Base-by-base conservation (phyloP, 176 grass and related monocot species). In the Oryza meyeriana region DNA sequence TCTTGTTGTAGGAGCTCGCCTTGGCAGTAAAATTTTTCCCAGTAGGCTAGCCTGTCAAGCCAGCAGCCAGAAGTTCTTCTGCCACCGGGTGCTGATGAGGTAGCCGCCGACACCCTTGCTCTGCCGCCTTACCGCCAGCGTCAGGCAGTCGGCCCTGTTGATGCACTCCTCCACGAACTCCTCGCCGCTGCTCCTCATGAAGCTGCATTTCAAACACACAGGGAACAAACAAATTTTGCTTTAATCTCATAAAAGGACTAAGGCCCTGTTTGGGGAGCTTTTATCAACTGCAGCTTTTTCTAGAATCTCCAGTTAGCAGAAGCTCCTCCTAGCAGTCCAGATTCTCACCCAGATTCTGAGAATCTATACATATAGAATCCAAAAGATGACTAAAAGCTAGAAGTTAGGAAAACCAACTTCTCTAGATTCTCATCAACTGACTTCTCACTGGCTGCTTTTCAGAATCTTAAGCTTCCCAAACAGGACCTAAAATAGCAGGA, bases 1-100 rank as follows among this genome's bases (percentile, higher is more conserved):
- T 55, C 50, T 55, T 55, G 20, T 55, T 1, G 17, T 52, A 52
- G 50, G 4, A 26, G 59, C 52, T 71, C 17, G 74, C 66, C 69
- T 48, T 57, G 30, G 64, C 20, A 2, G 69, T 61, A 76, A 89
- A 32, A 13, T 41, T 41, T 42, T 2, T 61, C 68, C 59, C 7
- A 36, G 78, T 36, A 61, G n/a, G 24, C 74, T 40, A 9, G 28
- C 0, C 3, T 12, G 58, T 81, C 81, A 95, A 58, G 92, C 95
- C 25, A 94, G 87, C 67, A 98, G 86, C 95, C 95, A 94, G 85
- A 98, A 98, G 86, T 98, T 91, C 95, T 98, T 98, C 85, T 98
- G 95, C 95, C 95, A 89, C 78, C 90, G 87, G 71, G 88, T 94
- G 87, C 92, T 94, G 90, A 93, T 33, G 68, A 93, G 90, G 86